phyloP scores from a whole-genome alignment of 148 eudicot genomes.

The Fagopyrum esculentum region DNA sequence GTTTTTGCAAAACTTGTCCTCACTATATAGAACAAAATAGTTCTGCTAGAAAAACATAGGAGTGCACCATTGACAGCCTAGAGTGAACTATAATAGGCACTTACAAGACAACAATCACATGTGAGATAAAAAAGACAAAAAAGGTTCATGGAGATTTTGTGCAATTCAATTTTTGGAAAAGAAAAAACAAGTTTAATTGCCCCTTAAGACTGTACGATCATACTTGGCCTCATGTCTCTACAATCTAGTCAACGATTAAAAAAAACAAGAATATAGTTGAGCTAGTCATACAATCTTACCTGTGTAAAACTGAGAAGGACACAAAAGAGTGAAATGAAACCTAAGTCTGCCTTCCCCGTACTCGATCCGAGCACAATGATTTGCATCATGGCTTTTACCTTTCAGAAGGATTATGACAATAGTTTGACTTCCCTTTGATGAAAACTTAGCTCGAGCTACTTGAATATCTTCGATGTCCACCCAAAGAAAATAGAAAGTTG shows the following conservation, averaged over 20 bases:
- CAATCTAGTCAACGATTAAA: not conserved
- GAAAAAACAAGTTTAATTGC: not conserved
- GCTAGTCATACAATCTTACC: conserved; percentile 28
- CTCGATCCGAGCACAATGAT: conserved; percentile 82
- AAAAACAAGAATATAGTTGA: not conserved
- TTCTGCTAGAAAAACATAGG: too few relatives aligned
- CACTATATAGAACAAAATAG: too few relatives aligned
- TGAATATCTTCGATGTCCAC: conserved; percentile 90
- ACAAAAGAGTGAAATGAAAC: conserved; percentile 87
- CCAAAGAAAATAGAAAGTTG: conserved; percentile 90
- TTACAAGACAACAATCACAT: too few relatives aligned
- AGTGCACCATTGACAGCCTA: too few relatives aligned
- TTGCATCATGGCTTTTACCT: conserved; percentile 87
- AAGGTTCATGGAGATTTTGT: not conserved
- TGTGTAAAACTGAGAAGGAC: conserved; percentile 74
- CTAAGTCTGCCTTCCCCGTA: conserved; percentile 85
- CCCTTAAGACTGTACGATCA: not conserved
- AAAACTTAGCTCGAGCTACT: conserved; percentile 67
- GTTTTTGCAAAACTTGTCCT: too few relatives aligned
- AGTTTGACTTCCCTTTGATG: conserved; percentile 93
- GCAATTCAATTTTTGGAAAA: not conserved
- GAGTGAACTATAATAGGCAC: too few relatives aligned
- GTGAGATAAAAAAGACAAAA: too few relatives aligned
- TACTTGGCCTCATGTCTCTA: not conserved
- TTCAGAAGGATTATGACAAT: conserved; percentile 72